Conservation (phyloP, 1,139 yeast genomes). For the Torulaspora globosa region DNA sequence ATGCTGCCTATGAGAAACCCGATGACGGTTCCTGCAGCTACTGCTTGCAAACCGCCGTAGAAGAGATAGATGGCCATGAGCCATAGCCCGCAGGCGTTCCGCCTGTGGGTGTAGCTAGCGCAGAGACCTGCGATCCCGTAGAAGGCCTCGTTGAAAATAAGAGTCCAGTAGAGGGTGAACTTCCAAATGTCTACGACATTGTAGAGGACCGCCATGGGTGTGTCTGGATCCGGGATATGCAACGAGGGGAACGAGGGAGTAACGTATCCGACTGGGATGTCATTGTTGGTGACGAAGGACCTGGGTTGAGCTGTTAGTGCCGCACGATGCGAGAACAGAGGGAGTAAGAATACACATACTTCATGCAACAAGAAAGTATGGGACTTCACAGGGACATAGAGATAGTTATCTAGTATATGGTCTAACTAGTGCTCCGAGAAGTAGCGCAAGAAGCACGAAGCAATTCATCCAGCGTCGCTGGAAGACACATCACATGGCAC, state of each 20-base stretch:
- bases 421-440: background rate
- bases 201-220: slow-evolving; percentile 58
- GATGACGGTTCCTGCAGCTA: slow-evolving; percentile 66
- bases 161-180: slow-evolving; percentile 77
- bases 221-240: slow-evolving; percentile 42
- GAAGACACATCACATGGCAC: background rate
- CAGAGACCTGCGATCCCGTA: slow-evolving; percentile 62
- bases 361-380: slow-evolving; percentile 2
- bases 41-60: slow-evolving; percentile 61
- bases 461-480: background rate
- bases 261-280: slow-evolving; percentile 74
- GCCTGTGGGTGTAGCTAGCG: slow-evolving; percentile 53
- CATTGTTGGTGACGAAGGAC: slow-evolving; percentile 38
- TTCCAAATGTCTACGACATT: slow-evolving; percentile 73
- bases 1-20: slow-evolving; percentile 68
- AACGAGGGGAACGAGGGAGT: slow-evolving; percentile 80
- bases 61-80: slow-evolving; percentile 46
- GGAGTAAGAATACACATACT: slow-evolving; percentile 5
- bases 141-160: slow-evolving; percentile 60
- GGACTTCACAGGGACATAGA: background rate
- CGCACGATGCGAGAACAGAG: background rate
- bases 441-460: background rate
- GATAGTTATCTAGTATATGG: slow-evolving; percentile 2
- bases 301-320: slow-evolving; percentile 17
- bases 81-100: slow-evolving; percentile 41